These are phyloP conservation scores for Aspergillus tanneri DNA, from an alignment of 2,329 filamentous ascomycete genomes.

Conservation along the genomic window DNA sequence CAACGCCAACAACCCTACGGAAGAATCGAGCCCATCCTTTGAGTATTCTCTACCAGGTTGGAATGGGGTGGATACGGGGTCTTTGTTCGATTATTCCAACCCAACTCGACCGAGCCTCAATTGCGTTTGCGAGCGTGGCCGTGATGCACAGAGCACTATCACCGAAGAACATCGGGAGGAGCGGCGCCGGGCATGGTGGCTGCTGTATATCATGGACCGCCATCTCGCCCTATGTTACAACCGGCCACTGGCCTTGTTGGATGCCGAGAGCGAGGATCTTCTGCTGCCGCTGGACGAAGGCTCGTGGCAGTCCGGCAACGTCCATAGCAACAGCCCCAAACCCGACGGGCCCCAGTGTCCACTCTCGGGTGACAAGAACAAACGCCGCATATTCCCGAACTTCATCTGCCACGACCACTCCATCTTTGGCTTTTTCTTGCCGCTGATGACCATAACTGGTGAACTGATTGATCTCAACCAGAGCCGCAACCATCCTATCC, in stretches of 20 bases:
- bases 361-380: constrained; percentile 35
- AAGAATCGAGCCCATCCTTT: constrained; percentile 34
- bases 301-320: constrained; percentile 81
- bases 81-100: constrained; percentile 45
- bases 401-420: constrained; percentile 84
- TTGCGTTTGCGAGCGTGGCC: constrained; percentile 35
- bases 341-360: constrained; percentile 37
- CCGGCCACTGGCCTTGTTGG: constrained; percentile 79
- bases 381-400: constrained; percentile 67
- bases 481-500: constrained; percentile 80
- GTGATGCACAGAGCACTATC: constrained; percentile 35
- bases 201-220: constrained; percentile 85
- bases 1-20: constrained; percentile 28
- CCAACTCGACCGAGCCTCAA: constrained; percentile 34
- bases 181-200: constrained; percentile 87
- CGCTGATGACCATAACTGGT: constrained; percentile 90
- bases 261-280: constrained; percentile 81
- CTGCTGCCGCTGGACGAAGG: constrained; percentile 84
- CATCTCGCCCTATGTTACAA: constrained; percentile 93
- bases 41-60: constrained; percentile 34
- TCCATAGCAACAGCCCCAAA: constrained; percentile 55
- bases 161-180: constrained; percentile 88
- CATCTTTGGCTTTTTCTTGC: constrained; percentile 88
- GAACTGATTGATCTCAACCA: constrained; percentile 90
- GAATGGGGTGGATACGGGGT: constrained; percentile 52